A percentile compares a stretch with the other conserved stretches of the same genome.
phyloP scores from a whole-genome alignment of 441 rosid species.

The Syzygium malaccense region DNA sequence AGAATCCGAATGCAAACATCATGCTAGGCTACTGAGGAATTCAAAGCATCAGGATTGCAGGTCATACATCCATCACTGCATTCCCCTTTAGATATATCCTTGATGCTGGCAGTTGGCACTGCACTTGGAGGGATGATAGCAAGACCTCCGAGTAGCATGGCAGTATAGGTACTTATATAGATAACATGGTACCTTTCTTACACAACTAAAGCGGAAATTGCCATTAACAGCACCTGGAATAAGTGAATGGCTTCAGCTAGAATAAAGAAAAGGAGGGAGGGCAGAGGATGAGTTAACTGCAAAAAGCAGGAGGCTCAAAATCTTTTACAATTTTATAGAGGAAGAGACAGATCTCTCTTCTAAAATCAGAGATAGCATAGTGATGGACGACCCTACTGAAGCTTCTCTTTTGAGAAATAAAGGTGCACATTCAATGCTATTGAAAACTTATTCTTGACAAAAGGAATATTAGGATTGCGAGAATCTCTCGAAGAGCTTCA shows the following conservation, averaged over 20 bases:
- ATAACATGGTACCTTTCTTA: neutral
- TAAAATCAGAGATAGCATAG: neutral
- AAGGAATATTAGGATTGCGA: neutral
- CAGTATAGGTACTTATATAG: no score
- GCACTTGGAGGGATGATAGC: neutral
- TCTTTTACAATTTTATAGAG: neutral
- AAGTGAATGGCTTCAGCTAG: neutral
- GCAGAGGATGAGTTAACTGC: neutral
- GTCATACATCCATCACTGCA: neutral
- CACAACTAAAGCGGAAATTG: neutral
- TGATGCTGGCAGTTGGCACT: neutral
- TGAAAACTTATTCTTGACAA: neutral
- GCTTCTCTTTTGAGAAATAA: neutral
- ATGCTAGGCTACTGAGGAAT: neutral
- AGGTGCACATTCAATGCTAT: neutral
- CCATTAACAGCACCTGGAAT: neutral
- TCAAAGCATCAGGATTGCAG: neutral
- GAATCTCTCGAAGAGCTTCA: neutral
- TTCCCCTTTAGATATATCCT: neutral
- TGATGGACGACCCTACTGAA: neutral
- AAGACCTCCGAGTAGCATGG: neutral
- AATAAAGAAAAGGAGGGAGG: neutral
- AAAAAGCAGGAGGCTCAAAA: neutral
- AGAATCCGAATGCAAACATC: neutral
- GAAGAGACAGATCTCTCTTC: neutral